phyloP scores from a whole-genome alignment of 2,329 filamentous ascomycete genomes.

The Xylariaceae sp. region DNA sequence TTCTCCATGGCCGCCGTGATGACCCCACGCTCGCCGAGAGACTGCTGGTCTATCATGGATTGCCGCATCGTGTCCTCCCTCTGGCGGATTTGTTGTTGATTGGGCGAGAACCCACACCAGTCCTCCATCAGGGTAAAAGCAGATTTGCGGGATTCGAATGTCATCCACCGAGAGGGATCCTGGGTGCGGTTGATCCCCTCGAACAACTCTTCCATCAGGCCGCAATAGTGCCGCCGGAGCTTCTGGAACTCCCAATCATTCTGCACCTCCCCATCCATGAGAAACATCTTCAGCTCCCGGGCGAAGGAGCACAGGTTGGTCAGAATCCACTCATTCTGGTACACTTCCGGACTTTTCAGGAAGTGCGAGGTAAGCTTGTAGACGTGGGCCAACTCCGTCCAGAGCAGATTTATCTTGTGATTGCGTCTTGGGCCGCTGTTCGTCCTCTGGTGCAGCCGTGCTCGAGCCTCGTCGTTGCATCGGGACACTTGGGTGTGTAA shows the following conservation, averaged over 20 bases:
- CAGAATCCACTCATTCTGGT: conserved; percentile 84
- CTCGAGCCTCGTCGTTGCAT: conserved; percentile 84
- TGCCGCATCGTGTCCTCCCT: conserved; percentile 85
- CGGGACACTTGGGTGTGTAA: conserved; percentile 79
- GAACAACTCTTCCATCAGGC: conserved; percentile 86
- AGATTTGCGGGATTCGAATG: conserved; percentile 92
- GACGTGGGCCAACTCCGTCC: conserved; percentile 93
- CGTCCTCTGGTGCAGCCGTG: conserved; percentile 78
- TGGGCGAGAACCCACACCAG: conserved; percentile 96
- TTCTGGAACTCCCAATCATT: conserved; percentile 93
- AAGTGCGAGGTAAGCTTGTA: conserved; percentile 93
- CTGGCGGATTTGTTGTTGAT: conserved; percentile 73
- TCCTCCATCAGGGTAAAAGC: conserved; percentile 97
- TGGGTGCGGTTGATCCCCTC: conserved; percentile 82
- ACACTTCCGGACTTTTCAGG: conserved; percentile 69
- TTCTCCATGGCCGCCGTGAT: conserved; percentile 91
- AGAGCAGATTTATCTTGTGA: conserved; percentile 75
- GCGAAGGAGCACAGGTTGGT: conserved; percentile 84
- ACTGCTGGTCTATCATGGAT: conserved; percentile 74
- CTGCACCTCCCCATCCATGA: conserved; percentile 92
- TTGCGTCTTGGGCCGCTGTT: conserved; percentile 78
- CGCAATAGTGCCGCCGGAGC: conserved; percentile 87
- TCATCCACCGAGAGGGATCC: conserved; percentile 90
- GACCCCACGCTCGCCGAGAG: conserved; percentile 67
- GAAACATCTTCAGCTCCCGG: conserved; percentile 85